Base-by-base conservation (phyloP, 2,329 filamentous ascomycete species). In the Fonsecaea pugnacius region DNA sequence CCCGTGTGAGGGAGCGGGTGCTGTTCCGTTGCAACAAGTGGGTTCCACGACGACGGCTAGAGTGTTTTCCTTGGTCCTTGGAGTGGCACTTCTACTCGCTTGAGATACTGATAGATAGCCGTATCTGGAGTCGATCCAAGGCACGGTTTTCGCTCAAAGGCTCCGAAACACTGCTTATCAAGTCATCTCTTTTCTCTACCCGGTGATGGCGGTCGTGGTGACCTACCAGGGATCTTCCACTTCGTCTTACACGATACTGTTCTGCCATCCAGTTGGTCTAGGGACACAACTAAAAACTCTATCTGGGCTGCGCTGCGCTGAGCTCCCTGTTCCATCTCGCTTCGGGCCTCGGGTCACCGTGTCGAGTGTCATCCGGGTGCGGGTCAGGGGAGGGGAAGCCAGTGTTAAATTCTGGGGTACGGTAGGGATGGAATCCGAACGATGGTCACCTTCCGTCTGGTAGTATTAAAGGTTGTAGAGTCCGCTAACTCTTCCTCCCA, bases 301-400 rank as follows among this genome's bases (percentile, higher is more conserved):
- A 33, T 58, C 38, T 5, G 21, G n/a, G n/a, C n/a, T n/a, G n/a
- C n/a, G n/a, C 7, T 18, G 27, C 5, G 43, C 56, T 51, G 56
- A 51, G 43, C 48, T 32, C 56, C 43, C 38, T 32, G 38, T 50
- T 24, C 43, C 33, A 59, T 48, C 57, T 52, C 57, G 57, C 57
- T 59, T 59, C 57, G 46, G 46, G 56, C 30, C 57, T 51, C 46
- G 46, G 57, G 46, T 59, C 43, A 52, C 46, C 43, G 27, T 32
- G 33, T 36, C 12, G 56, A 35, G 21, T 27, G 43, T 48, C 18
- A 48, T 48, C 43, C 43, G 43, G 12, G 24, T 27, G 43, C 43
- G 43, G 43, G 43, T 48, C 33, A 14, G 52, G 35, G 57, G 36
- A 33, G 10, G 57, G 33, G 46, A 21, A 38, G 16, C 46, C 57